A percentile compares a stretch with the other conserved stretches of the same genome.
These are phyloP conservation scores for Boletus coccyginus DNA, from an alignment of 768 basidiomycete species.

Conservation along the genomic window DNA sequence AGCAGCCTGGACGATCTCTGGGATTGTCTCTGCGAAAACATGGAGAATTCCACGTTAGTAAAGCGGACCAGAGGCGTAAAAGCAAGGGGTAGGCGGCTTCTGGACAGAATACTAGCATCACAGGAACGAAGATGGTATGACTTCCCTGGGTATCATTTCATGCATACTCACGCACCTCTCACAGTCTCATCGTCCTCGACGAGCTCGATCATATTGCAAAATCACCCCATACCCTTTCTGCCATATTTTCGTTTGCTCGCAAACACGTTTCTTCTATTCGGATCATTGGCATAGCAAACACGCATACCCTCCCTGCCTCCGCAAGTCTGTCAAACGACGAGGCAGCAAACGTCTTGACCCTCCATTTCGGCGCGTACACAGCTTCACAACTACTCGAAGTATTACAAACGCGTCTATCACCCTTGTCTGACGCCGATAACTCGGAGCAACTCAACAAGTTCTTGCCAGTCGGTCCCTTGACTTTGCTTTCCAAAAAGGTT, in stretches of 20 bases:
- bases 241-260: conserved; percentile 69
- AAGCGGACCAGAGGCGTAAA: conserved; percentile 39
- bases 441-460: conserved; percentile 45
- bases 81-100: conserved; percentile 45
- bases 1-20: conserved; percentile 66
- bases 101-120: conserved; percentile 44
- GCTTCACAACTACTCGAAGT: conserved; percentile 69
- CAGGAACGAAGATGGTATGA: conserved; percentile 52
- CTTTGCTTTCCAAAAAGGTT: conserved; percentile 74
- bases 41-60: conserved; percentile 37
- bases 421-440: conserved; percentile 40
- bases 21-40: conserved; percentile 61
- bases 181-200: conserved; percentile 76
- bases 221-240: conserved; percentile 52
- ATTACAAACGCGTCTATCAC: conserved; percentile 58
- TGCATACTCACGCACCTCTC: conserved; percentile 20
- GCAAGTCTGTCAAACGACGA: conserved; percentile 35
- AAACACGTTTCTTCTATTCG: conserved; percentile 52
- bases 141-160: not conserved
- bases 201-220: conserved; percentile 82
- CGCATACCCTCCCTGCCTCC: conserved; percentile 74
- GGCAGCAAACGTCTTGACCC: conserved; percentile 49
- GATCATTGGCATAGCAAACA: conserved; percentile 85
- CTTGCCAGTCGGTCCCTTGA: conserved; percentile 61
- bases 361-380: conserved; percentile 82